Percentiles rank a stretch among this genome's conserved stretches.
Evolutionary conservation across 2,329 filamentous ascomycete species (phyloP).

Genomic region (Sordariomycetes sp.): DNA sequence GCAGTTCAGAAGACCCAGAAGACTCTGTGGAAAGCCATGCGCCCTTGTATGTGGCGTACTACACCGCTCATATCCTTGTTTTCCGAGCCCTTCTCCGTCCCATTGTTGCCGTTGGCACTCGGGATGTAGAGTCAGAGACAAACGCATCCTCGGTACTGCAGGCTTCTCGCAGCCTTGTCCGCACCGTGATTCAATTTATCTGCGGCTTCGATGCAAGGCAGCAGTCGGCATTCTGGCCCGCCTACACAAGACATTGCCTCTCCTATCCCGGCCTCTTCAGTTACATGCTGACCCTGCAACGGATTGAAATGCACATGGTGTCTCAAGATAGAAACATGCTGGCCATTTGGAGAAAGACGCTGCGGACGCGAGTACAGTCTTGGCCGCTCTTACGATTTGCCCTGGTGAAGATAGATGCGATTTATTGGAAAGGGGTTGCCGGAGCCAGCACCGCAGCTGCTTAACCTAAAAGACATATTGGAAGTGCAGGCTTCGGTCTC

Average conservation of each 20-base stretch:
- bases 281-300: slow-evolving; percentile 9
- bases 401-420: slow-evolving; percentile 12
- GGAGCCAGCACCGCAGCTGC: too few species aligned
- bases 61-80: slow-evolving; percentile 7
- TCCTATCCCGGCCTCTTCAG: slow-evolving; percentile 10
- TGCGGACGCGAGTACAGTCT: slow-evolving; percentile 10
- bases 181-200: slow-evolving; percentile 8
- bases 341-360: slow-evolving; percentile 8
- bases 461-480: slow-evolving; percentile 5
- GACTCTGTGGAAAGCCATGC: slow-evolving; percentile 6
- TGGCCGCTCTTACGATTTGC: slow-evolving; percentile 12
- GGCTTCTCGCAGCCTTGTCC: slow-evolving; percentile 9
- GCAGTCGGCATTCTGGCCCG: slow-evolving; percentile 11
- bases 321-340: slow-evolving; percentile 7
- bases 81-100: slow-evolving; percentile 8
- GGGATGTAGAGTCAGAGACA: background rate
- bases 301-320: slow-evolving; percentile 4
- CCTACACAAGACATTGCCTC: slow-evolving; percentile 10
- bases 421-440: slow-evolving; percentile 14
- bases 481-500: slow-evolving; percentile 3
- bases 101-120: slow-evolving; percentile 3
- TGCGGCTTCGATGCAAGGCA: slow-evolving; percentile 8
- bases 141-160: slow-evolving; percentile 6
- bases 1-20: background rate
- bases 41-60: slow-evolving; percentile 8